A percentile compares a stretch with the other conserved stretches of the same genome.
phyloP scores from a whole-genome alignment of 306 rosid species.

The Cyamopsis tetragonoloba region DNA sequence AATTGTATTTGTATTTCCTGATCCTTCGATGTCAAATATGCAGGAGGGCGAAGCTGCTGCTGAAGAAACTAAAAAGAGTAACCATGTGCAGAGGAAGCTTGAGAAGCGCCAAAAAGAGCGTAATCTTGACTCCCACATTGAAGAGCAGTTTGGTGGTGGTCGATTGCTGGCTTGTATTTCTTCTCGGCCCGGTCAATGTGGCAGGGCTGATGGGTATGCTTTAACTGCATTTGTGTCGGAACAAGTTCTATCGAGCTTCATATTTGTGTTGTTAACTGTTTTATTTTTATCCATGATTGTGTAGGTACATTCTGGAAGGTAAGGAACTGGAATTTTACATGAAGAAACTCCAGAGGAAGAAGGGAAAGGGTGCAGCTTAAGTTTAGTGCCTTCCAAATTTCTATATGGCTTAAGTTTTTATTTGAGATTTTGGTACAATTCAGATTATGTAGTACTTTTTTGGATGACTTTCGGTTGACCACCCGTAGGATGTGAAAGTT shows the following conservation, averaged over 20 bases:
- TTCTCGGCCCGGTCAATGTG: slow-evolving; percentile 54
- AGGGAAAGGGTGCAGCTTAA: slow-evolving; percentile 44
- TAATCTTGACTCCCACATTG: slow-evolving; percentile 36
- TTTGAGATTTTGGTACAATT: not conserved
- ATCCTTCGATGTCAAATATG: not conserved
- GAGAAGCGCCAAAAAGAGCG: slow-evolving; percentile 48
- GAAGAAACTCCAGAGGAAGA: slow-evolving; percentile 46
- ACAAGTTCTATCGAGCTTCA: not conserved
- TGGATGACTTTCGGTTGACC: not conserved
- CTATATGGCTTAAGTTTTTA: not conserved
- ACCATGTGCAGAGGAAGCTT: slow-evolving; percentile 38
- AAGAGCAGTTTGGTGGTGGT: slow-evolving; percentile 48
- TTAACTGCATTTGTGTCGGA: not conserved
- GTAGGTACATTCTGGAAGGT: slow-evolving; percentile 47
- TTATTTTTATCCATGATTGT: not conserved
- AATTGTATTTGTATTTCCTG: not conserved
- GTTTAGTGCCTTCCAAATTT: not conserved
- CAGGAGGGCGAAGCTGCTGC: slow-evolving; percentile 38
- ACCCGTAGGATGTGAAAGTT: slow-evolving; percentile 10
- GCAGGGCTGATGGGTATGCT: slow-evolving; percentile 49
- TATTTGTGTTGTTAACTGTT: no score
- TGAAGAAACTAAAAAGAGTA: slow-evolving; percentile 44
- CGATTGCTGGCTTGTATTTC: slow-evolving; percentile 49
- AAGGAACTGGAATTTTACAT: slow-evolving; percentile 46
- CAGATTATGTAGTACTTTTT: not conserved